Percentiles rank a stretch among this genome's conserved stretches.
Evolutionary conservation across 352 stramenopile genomes (phyloP).

Genomic region (Elongisporangium prolatum): DNA sequence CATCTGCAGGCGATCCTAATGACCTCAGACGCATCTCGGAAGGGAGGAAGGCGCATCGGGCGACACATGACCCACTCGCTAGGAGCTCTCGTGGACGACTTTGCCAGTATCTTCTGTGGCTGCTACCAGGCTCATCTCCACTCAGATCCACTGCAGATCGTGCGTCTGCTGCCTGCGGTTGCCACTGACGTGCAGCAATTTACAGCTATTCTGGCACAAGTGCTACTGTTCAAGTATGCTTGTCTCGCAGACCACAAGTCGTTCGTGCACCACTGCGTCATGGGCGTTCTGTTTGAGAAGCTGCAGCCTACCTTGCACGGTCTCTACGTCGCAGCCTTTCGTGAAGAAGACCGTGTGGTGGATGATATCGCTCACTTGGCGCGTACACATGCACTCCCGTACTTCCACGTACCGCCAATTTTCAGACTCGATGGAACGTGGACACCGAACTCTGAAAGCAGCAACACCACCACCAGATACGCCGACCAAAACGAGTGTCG

Average conservation of each 20-base stretch:
- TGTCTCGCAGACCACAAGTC: conserved; percentile 14
- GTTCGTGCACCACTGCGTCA: conserved; percentile 33
- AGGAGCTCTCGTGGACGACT: conserved; percentile 39
- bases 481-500: conserved; percentile 17
- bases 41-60: conserved; percentile 12
- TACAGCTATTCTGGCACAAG: conserved; percentile 38
- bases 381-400: conserved; percentile 18
- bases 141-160: conserved; percentile 16
- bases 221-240: conserved; percentile 55
- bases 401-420: conserved; percentile 33
- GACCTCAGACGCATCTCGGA: conserved; percentile 21
- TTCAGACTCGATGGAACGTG: conserved; percentile 58
- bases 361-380: conserved; percentile 21
- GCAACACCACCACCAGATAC: not conserved
- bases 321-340: conserved; percentile 47
- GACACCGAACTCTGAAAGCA: conserved; percentile 3
- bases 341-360: conserved; percentile 39
- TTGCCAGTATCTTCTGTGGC: conserved; percentile 38
- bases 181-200: conserved; percentile 53
- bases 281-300: conserved; percentile 57
- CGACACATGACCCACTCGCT: conserved; percentile 44
- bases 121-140: conserved; percentile 32
- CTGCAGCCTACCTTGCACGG: conserved; percentile 58
- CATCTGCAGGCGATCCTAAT: conserved; percentile 42
- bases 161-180: conserved; percentile 31